Conservation (phyloP, 2,329 filamentous ascomycete species). For the Pestalotiopsis sp. region DNA sequence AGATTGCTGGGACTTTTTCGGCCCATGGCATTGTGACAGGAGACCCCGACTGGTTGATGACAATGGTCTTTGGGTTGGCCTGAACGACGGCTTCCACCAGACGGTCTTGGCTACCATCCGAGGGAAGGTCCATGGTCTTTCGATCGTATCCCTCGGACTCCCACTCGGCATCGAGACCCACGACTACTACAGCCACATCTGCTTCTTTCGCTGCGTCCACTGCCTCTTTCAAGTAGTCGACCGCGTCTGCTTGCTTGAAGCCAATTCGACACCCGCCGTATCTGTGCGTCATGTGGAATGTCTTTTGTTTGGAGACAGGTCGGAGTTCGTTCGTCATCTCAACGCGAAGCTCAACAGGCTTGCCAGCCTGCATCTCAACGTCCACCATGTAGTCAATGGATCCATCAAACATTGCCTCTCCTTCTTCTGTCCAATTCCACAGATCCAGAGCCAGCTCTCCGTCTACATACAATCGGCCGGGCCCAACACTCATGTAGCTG, state of each 20-base stretch:
- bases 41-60: conserved; percentile 72
- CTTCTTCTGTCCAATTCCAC: conserved; percentile 71
- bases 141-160: conserved; percentile 76
- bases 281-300: conserved; percentile 61
- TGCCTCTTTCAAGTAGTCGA: conserved; percentile 66
- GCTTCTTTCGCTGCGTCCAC: conserved; percentile 62
- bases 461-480: conserved; percentile 63
- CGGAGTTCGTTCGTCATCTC: conserved; percentile 70
- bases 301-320: conserved; percentile 61
- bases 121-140: conserved; percentile 61
- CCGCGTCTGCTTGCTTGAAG: conserved; percentile 67
- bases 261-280: conserved; percentile 74
- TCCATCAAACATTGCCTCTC: conserved; percentile 72
- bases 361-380: conserved; percentile 60
- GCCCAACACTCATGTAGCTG: conserved; percentile 70
- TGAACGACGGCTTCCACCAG: conserved; percentile 64
- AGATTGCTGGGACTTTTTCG: conserved; percentile 63
- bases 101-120: conserved; percentile 60
- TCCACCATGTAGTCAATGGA: conserved; percentile 67
- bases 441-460: conserved; percentile 64
- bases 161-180: conserved; percentile 75
- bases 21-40: conserved; percentile 74
- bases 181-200: conserved; percentile 69
- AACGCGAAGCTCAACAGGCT: conserved; percentile 62
- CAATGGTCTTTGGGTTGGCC: conserved; percentile 67